Evolutionary conservation across 2,329 filamentous ascomycete species (phyloP).

Genomic region (Macrophomina pseudophaseolina): DNA sequence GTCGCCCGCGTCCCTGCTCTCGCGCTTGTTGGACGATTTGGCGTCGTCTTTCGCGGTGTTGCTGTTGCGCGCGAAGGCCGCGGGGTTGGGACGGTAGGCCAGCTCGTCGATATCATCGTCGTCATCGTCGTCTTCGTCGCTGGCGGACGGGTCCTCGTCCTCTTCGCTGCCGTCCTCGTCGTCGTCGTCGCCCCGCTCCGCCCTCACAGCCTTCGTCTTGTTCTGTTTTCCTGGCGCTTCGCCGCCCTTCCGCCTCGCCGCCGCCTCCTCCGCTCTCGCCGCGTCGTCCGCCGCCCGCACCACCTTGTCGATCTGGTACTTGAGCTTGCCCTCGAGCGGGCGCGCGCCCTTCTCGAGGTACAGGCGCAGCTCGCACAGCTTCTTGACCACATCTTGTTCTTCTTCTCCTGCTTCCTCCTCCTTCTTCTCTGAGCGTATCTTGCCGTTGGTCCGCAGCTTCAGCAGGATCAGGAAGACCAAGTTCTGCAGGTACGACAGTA

Average conservation of each 20-base stretch:
- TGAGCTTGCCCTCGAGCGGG: conserved; percentile 85
- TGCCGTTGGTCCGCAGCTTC: conserved; percentile 67
- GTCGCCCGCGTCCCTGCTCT: conserved; percentile 50
- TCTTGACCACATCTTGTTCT: conserved; percentile 72
- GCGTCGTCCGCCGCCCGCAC: conserved; percentile 83
- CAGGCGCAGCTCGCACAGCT: conserved; percentile 87
- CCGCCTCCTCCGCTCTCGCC: conserved; percentile 51
- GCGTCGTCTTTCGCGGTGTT: conserved; percentile 30
- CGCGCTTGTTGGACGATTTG: conserved; percentile 33
- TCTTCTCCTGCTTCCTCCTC: conserved; percentile 44
- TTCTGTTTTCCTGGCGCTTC: conserved; percentile 29
- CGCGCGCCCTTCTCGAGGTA: conserved; percentile 93
- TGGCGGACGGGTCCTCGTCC: conserved; percentile 44
- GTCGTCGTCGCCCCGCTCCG: conserved; percentile 45
- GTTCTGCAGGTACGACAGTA: conserved; percentile 94
- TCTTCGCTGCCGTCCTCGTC: conserved; percentile 41
- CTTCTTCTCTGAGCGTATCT: conserved; percentile 34
- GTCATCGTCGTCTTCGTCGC: conserved; percentile 40
- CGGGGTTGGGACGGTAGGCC: conserved; percentile 66
- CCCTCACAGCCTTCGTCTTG: no score
- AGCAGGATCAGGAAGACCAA: conserved; percentile 85
- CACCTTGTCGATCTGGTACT: conserved; percentile 96
- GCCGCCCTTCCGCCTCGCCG: conserved; percentile 33
- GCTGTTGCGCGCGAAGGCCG: conserved; percentile 47
- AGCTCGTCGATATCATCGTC: conserved; percentile 61